These are phyloP conservation scores for Nigrospora sphaerica DNA, from an alignment of 2,329 filamentous ascomycete genomes.

Conservation along the genomic window DNA sequence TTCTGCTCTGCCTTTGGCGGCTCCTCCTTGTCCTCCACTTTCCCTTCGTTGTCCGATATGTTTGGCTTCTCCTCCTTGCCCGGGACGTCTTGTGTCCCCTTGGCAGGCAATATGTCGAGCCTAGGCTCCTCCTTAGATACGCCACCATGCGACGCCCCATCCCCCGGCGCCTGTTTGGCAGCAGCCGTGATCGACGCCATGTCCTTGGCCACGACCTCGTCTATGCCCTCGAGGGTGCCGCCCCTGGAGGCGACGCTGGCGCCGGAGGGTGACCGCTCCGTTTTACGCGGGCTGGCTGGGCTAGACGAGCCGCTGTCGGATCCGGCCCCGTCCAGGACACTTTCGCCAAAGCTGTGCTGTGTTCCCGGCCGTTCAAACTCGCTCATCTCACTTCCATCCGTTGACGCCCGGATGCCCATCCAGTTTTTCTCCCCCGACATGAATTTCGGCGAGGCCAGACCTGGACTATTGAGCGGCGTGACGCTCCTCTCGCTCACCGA, in stretches of 20 bases:
- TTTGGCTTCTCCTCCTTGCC: not conserved
- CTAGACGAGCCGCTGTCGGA: conserved; percentile 15
- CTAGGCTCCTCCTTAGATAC: not conserved
- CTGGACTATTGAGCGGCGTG: conserved; percentile 23
- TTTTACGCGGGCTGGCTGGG: conserved; percentile 14
- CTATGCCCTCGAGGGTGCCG: conserved; percentile 1
- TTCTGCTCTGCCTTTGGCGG: not conserved
- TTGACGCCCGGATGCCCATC: conserved; percentile 8
- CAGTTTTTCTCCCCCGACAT: conserved; percentile 25
- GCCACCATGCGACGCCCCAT: not conserved
- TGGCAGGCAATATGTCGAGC: too few species aligned
- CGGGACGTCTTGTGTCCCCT: too few species aligned
- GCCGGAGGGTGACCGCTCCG: not conserved
- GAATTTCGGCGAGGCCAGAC: conserved; percentile 28
- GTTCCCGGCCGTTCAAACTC: conserved; percentile 23
- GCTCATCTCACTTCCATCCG: conserved; percentile 13
- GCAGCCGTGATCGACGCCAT: not conserved
- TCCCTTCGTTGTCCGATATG: not conserved
- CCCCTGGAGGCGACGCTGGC: conserved; percentile 5
- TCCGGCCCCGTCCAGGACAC: conserved; percentile 31
- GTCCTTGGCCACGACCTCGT: conserved; percentile 2
- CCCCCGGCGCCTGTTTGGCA: not conserved
- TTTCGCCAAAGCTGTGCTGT: conserved; percentile 37
- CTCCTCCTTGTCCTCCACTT: not conserved
- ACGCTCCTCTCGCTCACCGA: conserved; percentile 23